These are phyloP conservation scores for Candida dajiaensis DNA, from an alignment of 805 yeast species.

Conservation along the genomic window DNA sequence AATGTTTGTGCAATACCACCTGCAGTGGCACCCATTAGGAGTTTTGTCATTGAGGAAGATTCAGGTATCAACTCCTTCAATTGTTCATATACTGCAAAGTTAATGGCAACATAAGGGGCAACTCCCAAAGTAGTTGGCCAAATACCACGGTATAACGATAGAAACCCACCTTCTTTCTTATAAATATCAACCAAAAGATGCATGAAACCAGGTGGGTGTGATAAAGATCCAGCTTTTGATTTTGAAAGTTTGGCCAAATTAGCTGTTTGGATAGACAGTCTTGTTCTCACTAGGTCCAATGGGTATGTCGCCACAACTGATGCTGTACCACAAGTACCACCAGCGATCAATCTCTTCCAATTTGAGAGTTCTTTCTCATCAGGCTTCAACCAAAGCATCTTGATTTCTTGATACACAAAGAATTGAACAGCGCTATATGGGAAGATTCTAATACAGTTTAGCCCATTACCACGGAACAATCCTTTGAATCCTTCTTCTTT, in stretches of 20 bases:
- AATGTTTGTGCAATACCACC: slow-evolving; percentile 88
- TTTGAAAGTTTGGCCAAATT: slow-evolving; percentile 37
- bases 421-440: slow-evolving; percentile 96
- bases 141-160: slow-evolving; percentile 77
- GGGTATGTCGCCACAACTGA: slow-evolving; percentile 88
- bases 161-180: slow-evolving; percentile 72
- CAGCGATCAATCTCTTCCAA: slow-evolving; percentile 61
- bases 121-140: slow-evolving; percentile 91
- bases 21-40: slow-evolving; percentile 75
- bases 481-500: slow-evolving; percentile 91
- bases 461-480: slow-evolving; percentile 81
- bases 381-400: slow-evolving; percentile 30
- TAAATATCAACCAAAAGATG: slow-evolving; percentile 54
- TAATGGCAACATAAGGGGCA: slow-evolving; percentile 92
- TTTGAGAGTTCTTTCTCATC: slow-evolving; percentile 38
- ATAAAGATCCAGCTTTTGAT: slow-evolving; percentile 31
- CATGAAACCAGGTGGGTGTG: slow-evolving; percentile 67
- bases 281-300: slow-evolving; percentile 82
- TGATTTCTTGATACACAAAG: slow-evolving; percentile 68
- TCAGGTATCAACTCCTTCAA: slow-evolving; percentile 52
- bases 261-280: slow-evolving; percentile 87
- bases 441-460: slow-evolving; percentile 83
- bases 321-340: slow-evolving; percentile 74
- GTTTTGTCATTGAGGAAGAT: slow-evolving; percentile 44
- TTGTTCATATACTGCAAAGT: slow-evolving; percentile 84